Evolutionary conservation across 192 early-diverging fungal genomes (phyloP).

Genomic region (Pilobolus umbonatus): DNA sequence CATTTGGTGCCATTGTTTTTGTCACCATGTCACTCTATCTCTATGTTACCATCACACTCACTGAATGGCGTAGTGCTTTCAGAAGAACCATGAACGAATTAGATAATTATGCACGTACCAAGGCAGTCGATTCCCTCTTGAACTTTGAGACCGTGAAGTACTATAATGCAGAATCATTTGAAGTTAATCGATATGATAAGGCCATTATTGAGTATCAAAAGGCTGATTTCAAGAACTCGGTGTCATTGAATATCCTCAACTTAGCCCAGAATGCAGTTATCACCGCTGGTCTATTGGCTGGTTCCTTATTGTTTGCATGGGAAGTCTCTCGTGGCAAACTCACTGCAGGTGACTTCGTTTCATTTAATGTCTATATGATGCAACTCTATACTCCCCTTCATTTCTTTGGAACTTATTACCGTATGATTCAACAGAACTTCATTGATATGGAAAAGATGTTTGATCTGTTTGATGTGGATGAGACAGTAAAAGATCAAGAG

Average conservation of each 20-base stretch:
- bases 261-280: conserved; percentile 84
- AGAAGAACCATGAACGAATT: conserved; percentile 76
- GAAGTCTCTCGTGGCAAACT: conserved; percentile 66
- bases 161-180: conserved; percentile 85
- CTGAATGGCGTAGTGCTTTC: conserved; percentile 83
- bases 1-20: conserved; percentile 77
- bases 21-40: conserved; percentile 86
- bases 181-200: conserved; percentile 72
- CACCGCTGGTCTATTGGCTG: conserved; percentile 73
- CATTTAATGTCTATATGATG: conserved; percentile 81
- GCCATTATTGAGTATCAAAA: conserved; percentile 75
- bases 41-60: conserved; percentile 70
- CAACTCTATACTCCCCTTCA: conserved; percentile 86
- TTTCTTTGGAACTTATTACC: conserved; percentile 92
- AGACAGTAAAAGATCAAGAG: conserved; percentile 57
- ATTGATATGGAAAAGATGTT: conserved; percentile 98
- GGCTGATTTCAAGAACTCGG: conserved; percentile 75
- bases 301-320: conserved; percentile 77
- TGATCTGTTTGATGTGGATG: conserved; percentile 64
- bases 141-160: conserved; percentile 99
- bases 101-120: conserved; percentile 80
- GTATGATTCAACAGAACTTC: conserved; percentile 89
- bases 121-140: conserved; percentile 86
- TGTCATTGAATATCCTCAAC: conserved; percentile 77
- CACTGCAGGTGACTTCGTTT: conserved; percentile 80